Evolutionary conservation across 345 rosid species (phyloP), one percentile per base, ranked within the genome.

Genomic region (Acer saccharum): DNA sequence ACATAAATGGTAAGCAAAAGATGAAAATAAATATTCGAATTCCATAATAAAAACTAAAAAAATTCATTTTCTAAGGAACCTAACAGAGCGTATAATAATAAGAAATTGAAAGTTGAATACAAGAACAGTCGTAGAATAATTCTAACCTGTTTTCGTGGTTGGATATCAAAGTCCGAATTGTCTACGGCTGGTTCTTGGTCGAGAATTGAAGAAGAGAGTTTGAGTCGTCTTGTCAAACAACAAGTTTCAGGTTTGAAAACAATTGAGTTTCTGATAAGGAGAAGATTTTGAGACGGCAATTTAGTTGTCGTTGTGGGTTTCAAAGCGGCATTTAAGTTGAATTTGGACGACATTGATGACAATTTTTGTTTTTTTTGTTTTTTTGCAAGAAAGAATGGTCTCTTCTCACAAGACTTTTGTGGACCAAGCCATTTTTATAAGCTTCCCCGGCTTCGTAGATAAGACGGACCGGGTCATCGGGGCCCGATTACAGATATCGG

Each of bases 101-200:
- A 25, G 13, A 2, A 25, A 23, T 65, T 46, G 48, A 10, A 78
- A 72, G 35, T 29, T 44, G 29, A 44, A 48, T 13, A 20, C 23
- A 20, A 25, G 21, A 72, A 8, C 46, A 43, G 46, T 43, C 46
- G 0, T 43, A 43, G 10, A 43, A 43, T 43, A 43, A 43, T 43
- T 43, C 79, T 61, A n/a, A 94, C 98, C 97, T 92, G 79, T 66
- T 80, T 85, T 9, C 23, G 25, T 2, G 76, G 48, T 4, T 79
- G 72, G 13, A 84, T 46, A 11, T 43, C 46, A 8, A 43, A 43
- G 46, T 43, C 46, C 11, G 46, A 43, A 43, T 43, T 43, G 11
- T 8, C 46, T 43, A 43, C 46, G 46, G 46, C 46, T 27, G 25
- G 62, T 41, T 85, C 88, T 52, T 80, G 69, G 9, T 43, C 46